phyloP scores from a whole-genome alignment of 1,284 basidiomycete species.

The Inonotus obliquus region DNA sequence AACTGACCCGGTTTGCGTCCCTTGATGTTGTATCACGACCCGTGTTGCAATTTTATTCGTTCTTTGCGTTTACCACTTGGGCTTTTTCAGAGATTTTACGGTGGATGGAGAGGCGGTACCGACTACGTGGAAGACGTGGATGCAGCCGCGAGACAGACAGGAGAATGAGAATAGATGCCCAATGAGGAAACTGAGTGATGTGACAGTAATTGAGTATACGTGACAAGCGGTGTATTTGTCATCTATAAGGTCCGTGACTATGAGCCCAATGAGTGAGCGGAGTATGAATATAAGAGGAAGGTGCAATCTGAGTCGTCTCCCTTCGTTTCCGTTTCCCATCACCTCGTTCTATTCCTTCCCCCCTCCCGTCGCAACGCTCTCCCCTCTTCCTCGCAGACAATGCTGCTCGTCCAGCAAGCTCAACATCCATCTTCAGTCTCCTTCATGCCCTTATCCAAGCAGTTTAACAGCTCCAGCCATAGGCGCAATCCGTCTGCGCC shows the following conservation, averaged over 20 bases:
- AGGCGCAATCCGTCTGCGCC: conserved; percentile 66
- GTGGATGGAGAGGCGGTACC: background rate
- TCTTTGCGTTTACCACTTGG: background rate
- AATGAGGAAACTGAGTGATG: background rate
- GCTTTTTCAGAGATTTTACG: background rate
- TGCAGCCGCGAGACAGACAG: background rate
- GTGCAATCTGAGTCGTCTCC: conserved; percentile 1
- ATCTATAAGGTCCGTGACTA: background rate
- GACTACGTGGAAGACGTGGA: background rate
- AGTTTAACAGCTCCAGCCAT: conserved; percentile 28
- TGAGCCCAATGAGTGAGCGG: background rate
- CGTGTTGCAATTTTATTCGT: background rate
- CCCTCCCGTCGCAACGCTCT: conserved; percentile 22
- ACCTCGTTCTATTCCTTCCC: background rate
- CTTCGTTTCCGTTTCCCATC: conserved; percentile 12
- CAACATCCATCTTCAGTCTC: conserved; percentile 31
- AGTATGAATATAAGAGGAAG: conserved; percentile 16
- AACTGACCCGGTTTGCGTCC: background rate
- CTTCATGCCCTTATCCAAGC: conserved; percentile 15
- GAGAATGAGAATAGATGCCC: background rate
- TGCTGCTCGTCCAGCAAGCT: conserved; percentile 65
- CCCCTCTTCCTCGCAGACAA: conserved; percentile 32
- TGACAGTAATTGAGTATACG: background rate
- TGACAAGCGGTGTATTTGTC: background rate
- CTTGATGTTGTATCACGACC: background rate